Evolutionary conservation across 169 alveolate species (phyloP), one percentile per base, ranked within the genome.

Genomic region (Plasmodium fragile): DNA sequence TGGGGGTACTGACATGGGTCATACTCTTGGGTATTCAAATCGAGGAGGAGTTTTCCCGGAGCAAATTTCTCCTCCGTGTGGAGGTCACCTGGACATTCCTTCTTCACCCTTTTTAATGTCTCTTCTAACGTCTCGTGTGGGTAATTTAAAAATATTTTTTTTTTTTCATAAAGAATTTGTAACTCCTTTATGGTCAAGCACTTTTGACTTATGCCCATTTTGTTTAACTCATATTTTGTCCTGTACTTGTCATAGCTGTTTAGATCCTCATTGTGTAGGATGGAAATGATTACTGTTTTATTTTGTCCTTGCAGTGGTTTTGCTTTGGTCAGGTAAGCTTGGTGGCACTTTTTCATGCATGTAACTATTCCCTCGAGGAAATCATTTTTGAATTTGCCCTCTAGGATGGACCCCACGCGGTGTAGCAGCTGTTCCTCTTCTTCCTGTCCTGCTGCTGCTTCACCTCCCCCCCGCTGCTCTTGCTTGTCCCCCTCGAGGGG

Each of bases 81-180:
- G 16, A 8, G 70, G 16, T 53, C 69, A 4, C 3, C 39, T 65
- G 18, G 75, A 32, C 69, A 39, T 8, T 22, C 80, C 11, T 32
- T 85, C 11, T 32, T 85, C 11, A 85, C 30, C 45, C 93, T 49
- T 2, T 22, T 49, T 13, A 85, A 25, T 8, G 93, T 75, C 25
- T 85, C 93, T 3, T 13, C 39, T 41, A 85, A 13, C 25, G 93
- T 69, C 30, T 85, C 93, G 16, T 75, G 0, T 4, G 78, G 25
- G 8, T 85, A 85, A 59, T 89, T 89, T 59, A 89, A 78, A 59
- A 89, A 89, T 0, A 89, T 4, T 55, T 89, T 89, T 78, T 78
- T 89, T n/a, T 65, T 89, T 59, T 78, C 89, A 89, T 78, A 89
- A 41, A 89, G 65, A 10, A 5, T 10, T 89, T 78, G 32, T 11